phyloP scores from a whole-genome alignment of 2,329 filamentous ascomycete genomes.

The Penicillium sp. region DNA sequence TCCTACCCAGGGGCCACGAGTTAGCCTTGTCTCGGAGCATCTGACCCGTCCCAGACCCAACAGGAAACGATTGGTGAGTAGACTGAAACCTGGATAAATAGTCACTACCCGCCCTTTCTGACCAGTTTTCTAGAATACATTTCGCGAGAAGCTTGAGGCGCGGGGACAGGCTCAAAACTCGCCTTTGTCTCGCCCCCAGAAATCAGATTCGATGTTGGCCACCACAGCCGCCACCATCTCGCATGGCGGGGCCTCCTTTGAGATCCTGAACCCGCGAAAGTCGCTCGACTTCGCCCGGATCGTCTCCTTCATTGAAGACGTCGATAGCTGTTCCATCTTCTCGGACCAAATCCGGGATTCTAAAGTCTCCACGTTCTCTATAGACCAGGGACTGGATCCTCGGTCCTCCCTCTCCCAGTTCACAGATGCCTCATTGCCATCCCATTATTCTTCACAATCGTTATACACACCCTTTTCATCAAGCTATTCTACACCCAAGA shows the following conservation, averaged over 20 bases:
- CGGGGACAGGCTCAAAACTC: conserved; percentile 16
- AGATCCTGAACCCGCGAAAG: conserved; percentile 40
- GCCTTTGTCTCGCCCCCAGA: conserved; percentile 15
- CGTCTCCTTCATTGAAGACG: conserved; percentile 37
- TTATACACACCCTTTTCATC: conserved; percentile 15
- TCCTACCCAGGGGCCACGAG: conserved; percentile 17
- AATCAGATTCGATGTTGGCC: conserved; percentile 31
- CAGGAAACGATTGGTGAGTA: conserved; percentile 26
- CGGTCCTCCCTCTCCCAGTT: conserved; percentile 23
- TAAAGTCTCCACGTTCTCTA: conserved; percentile 15
- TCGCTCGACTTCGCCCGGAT: conserved; percentile 37
- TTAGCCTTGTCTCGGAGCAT: conserved; percentile 20
- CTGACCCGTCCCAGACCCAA: conserved; percentile 23
- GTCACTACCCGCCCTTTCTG: conserved; percentile 2
- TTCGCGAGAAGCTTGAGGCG: conserved; percentile 31
- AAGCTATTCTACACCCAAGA: conserved; percentile 10
- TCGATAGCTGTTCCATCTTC: conserved; percentile 26
- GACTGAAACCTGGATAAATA: conserved; percentile 18
- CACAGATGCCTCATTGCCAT: conserved; percentile 25
- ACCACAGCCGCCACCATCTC: conserved; percentile 30
- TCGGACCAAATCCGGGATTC: conserved; percentile 26
- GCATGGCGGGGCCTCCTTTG: conserved; percentile 37
- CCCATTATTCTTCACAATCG: conserved; percentile 22
- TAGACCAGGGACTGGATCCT: conserved; percentile 17
- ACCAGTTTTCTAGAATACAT: conserved; percentile 29